Conservation (phyloP, 768 basidiomycete species). For the Boletus pseudo-olivaceus region DNA sequence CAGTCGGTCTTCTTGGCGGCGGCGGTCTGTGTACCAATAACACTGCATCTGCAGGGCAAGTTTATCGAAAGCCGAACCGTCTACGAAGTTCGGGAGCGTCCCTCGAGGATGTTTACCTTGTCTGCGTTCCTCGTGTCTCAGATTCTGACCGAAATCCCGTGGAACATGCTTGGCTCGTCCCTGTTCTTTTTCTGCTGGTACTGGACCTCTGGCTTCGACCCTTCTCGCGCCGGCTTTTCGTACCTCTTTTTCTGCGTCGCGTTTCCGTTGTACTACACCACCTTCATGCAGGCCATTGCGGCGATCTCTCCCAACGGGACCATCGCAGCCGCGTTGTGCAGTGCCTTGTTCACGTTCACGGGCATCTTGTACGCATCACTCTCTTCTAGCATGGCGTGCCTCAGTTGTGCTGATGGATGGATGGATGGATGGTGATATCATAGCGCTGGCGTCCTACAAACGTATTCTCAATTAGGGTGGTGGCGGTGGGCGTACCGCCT, state of each 20-base stretch:
- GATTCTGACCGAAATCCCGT: conserved; percentile 44
- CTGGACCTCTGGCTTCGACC: conserved; percentile 42
- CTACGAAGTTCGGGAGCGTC: conserved; percentile 62
- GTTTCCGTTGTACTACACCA: conserved; percentile 44
- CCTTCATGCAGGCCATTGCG: conserved; percentile 41
- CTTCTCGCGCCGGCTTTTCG: conserved; percentile 37
- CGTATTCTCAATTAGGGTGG: conserved; percentile 35
- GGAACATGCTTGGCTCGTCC: conserved; percentile 39
- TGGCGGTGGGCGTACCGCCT: conserved; percentile 39
- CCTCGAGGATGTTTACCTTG: conserved; percentile 64
- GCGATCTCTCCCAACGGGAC: conserved; percentile 40
- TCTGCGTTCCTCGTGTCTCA: conserved; percentile 53
- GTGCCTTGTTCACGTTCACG: conserved; percentile 38
- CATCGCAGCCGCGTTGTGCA: conserved; percentile 39
- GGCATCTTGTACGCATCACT: conserved; percentile 38
- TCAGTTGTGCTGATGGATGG: background rate
- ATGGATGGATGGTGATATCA: background rate
- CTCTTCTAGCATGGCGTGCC: background rate
- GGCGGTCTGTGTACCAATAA: conserved; percentile 42
- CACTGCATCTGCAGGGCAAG: conserved; percentile 57
- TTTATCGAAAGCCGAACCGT: conserved; percentile 53
- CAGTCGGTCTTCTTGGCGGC: conserved; percentile 52
- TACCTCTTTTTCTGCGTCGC: conserved; percentile 37
- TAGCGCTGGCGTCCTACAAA: conserved; percentile 17
- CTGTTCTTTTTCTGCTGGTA: conserved; percentile 49